Percentiles rank a stretch among this genome's conserved stretches.
phyloP scores from a whole-genome alignment of 2,329 filamentous ascomycete genomes.

The Piedraia hortae region DNA sequence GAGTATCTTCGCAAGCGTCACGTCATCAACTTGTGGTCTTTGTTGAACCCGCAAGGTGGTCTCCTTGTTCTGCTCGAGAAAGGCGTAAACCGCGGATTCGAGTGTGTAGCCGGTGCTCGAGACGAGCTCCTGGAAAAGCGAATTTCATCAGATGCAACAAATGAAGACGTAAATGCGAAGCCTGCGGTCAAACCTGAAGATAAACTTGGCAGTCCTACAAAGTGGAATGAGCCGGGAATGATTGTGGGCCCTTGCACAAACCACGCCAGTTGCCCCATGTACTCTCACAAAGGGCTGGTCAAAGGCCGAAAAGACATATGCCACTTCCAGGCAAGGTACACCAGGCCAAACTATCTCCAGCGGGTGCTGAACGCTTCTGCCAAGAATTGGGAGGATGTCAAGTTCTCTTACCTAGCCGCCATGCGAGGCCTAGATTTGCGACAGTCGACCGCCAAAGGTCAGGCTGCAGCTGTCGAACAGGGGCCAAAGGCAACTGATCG shows the following conservation, averaged over 20 bases:
- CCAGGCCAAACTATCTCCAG: conserved; percentile 59
- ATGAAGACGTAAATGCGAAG: conserved; percentile 1
- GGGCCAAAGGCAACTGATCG: conserved; percentile 25
- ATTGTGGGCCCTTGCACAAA: conserved; percentile 53
- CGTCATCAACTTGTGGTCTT: conserved; percentile 67
- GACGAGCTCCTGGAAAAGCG: conserved; percentile 50
- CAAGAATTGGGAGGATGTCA: conserved; percentile 67
- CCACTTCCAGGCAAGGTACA: conserved; percentile 70
- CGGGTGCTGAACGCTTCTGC: conserved; percentile 38
- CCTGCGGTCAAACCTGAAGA: too few relatives aligned
- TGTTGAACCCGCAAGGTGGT: conserved; percentile 61
- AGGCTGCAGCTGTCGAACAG: conserved; percentile 1
- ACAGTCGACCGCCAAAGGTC: conserved; percentile 2
- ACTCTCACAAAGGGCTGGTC: conserved; percentile 36
- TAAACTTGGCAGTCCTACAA: background rate
- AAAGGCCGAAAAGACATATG: conserved; percentile 68
- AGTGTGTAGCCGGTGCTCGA: conserved; percentile 64
- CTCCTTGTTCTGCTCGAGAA: conserved; percentile 76
- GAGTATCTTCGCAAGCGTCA: conserved; percentile 51
- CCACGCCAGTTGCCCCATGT: conserved; percentile 74
- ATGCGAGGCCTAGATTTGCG: conserved; percentile 44
- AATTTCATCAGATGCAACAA: conserved; percentile 29
- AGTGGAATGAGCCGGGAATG: conserved; percentile 20
- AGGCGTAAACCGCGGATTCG: conserved; percentile 71
- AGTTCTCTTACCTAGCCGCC: conserved; percentile 72